phyloP scores from a whole-genome alignment of 176 grass and related monocot species.

The Triticum monococcum region DNA sequence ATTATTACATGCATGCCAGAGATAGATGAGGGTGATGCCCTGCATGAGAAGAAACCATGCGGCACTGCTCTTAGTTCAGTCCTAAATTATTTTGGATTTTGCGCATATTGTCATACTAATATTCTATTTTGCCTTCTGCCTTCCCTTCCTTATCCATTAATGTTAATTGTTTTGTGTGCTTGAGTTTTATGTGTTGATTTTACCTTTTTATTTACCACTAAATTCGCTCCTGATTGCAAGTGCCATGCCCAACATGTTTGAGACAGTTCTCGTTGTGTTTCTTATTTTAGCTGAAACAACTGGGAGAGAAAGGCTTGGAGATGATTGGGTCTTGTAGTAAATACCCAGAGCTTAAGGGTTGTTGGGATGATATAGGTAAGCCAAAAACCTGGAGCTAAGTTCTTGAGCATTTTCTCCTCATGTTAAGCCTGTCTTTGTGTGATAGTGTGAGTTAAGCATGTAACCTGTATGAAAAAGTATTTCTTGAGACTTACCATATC shows the following conservation, averaged over 20 bases:
- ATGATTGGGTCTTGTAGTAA: slow-evolving; percentile 39
- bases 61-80: not conserved
- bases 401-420: slow-evolving; percentile 12
- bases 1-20: not conserved
- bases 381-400: slow-evolving; percentile 8
- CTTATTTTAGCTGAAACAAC: slow-evolving; percentile 59
- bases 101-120: not conserved
- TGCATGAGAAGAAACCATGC: not conserved
- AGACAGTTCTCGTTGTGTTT: not conserved
- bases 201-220: slow-evolving; percentile 16
- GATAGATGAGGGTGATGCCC: not conserved
- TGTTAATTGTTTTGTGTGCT: not conserved
- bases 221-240: not conserved
- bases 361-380: slow-evolving; percentile 80
- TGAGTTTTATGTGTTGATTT: slow-evolving; percentile 3
- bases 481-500: not conserved
- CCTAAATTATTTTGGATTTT: slow-evolving; percentile 14
- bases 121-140: not conserved
- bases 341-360: slow-evolving; percentile 41
- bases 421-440: not conserved
- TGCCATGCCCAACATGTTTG: not conserved
- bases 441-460: slow-evolving; percentile 21
- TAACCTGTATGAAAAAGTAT: not conserved
- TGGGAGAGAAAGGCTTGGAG: slow-evolving; percentile 64
- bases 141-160: not conserved